These are phyloP conservation scores for Neoboletus brunneissimus DNA, from an alignment of 768 basidiomycete species.

Conservation along the genomic window DNA sequence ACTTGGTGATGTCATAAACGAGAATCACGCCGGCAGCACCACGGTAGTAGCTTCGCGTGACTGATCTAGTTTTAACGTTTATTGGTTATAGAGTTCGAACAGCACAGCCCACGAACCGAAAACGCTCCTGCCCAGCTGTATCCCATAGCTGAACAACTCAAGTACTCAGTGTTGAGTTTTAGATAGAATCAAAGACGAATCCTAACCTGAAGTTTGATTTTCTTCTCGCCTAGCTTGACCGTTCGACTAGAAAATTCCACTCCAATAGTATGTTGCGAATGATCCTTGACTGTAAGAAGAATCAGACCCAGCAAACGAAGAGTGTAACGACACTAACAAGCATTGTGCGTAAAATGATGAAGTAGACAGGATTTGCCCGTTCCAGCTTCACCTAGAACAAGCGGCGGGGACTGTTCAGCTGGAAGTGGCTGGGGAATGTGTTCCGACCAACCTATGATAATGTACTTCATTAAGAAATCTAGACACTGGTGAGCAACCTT, in stretches of 20 bases:
- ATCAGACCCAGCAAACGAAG: conserved; percentile 5
- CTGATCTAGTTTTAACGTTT: conserved; percentile 52
- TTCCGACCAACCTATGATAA: conserved; percentile 74
- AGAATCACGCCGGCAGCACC: conserved; percentile 90
- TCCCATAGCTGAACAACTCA: conserved; percentile 77
- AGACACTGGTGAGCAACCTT: conserved; percentile 19
- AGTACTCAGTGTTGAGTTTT: conserved; percentile 13
- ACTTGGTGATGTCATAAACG: conserved; percentile 93
- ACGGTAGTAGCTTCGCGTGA: conserved; percentile 94
- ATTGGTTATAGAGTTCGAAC: conserved; percentile 8
- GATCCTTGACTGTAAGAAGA: conserved; percentile 77
- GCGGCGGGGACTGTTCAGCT: conserved; percentile 1
- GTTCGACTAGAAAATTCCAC: conserved; percentile 97
- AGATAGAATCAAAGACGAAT: background rate
- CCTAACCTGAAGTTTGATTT: conserved; percentile 90
- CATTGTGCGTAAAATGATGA: conserved; percentile 94
- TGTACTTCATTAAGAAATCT: conserved; percentile 99
- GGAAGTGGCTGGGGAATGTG: conserved; percentile 4
- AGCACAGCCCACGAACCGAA: conserved; percentile 52
- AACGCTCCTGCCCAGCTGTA: conserved; percentile 94
- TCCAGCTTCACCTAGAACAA: conserved; percentile 80
- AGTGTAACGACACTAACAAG: conserved; percentile 59
- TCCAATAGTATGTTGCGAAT: conserved; percentile 97
- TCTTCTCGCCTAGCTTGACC: conserved; percentile 88
- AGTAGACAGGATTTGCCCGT: conserved; percentile 96